These are phyloP conservation scores for Amphibolis antarctica DNA, from an alignment of 106 monocot genomes.

Conservation along the genomic window DNA sequence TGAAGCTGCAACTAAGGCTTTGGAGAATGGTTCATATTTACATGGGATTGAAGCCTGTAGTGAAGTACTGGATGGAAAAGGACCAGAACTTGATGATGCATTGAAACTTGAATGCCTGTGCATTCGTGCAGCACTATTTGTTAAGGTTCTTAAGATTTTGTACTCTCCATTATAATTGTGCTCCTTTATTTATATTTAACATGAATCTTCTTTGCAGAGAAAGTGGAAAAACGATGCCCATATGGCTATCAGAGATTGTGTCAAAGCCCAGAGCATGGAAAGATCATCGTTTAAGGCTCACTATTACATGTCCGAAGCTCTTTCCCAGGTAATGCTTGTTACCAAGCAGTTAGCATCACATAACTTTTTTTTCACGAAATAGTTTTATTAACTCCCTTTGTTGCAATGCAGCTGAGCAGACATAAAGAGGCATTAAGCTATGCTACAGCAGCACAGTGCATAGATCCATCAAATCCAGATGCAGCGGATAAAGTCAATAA, in stretches of 20 bases:
- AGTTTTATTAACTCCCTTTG: neutral
- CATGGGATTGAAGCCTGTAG: slow-evolving; percentile 84
- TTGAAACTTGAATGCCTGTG: slow-evolving; percentile 72
- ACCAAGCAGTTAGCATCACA: neutral
- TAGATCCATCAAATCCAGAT: slow-evolving; percentile 32
- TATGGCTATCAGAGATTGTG: slow-evolving; percentile 92
- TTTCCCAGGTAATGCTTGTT: slow-evolving; percentile 44
- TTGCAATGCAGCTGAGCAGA: slow-evolving; percentile 40
- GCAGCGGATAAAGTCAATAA: slow-evolving; percentile 32
- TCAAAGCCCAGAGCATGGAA: slow-evolving; percentile 47
- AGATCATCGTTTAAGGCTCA: slow-evolving; percentile 52
- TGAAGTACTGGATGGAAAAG: slow-evolving; percentile 71
- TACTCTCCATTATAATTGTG: neutral
- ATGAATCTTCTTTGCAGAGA: slow-evolving; percentile 51
- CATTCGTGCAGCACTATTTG: slow-evolving; percentile 72
- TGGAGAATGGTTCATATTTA: slow-evolving; percentile 40
- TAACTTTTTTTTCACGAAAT: neutral
- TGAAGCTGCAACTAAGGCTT: slow-evolving; percentile 37
- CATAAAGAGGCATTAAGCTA: slow-evolving; percentile 53
- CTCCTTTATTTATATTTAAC: slow-evolving; percentile 4
- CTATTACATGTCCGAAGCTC: slow-evolving; percentile 77
- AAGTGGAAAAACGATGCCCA: slow-evolving; percentile 96
- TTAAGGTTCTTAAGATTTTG: slow-evolving; percentile 46
- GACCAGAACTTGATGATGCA: slow-evolving; percentile 34
- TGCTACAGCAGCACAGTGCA: slow-evolving; percentile 34